Conservation (phyloP, 495 filamentous ascomycete genomes). For the Penicillium silybi region DNA sequence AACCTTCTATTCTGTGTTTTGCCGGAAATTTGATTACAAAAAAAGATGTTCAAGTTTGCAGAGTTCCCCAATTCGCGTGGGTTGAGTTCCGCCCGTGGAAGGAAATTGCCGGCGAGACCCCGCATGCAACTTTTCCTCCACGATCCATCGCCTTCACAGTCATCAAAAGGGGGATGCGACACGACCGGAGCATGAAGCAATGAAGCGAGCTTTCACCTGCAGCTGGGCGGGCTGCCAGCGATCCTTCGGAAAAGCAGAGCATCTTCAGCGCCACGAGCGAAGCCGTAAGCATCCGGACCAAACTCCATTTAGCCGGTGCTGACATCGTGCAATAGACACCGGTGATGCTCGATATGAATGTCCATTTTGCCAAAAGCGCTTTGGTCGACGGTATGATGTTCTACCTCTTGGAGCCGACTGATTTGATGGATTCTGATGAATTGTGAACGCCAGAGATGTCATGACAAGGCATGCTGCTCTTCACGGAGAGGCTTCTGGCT, state of each 20-base stretch:
- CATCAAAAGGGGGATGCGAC: neutral
- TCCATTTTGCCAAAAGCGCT: conserved; percentile 9
- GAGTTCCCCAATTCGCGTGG: neutral
- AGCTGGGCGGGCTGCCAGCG: conserved; percentile 6
- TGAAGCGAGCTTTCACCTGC: conserved; percentile 7
- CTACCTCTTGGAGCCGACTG: conserved; percentile 2
- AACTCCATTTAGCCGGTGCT: neutral
- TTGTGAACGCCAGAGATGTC: conserved; percentile 2
- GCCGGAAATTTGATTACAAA: neutral
- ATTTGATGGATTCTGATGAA: neutral
- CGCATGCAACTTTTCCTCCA: neutral
- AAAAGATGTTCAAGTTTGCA: neutral
- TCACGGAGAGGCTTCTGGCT: conserved; percentile 1
- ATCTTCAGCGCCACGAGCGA: conserved; percentile 8
- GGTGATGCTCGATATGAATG: conserved; percentile 9
- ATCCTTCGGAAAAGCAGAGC: conserved; percentile 6
- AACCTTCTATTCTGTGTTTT: neutral
- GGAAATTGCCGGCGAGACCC: neutral
- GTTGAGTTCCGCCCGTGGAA: no score
- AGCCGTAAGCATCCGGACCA: conserved; percentile 1
- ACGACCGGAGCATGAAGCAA: neutral
- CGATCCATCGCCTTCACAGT: neutral
- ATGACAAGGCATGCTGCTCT: conserved; percentile 6
- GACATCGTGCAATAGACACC: conserved; percentile 3
- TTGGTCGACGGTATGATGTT: conserved; percentile 7